Evolutionary conservation across 2,329 filamentous ascomycete genomes (phyloP).

Genomic region (Trichoderma harzianum): DNA sequence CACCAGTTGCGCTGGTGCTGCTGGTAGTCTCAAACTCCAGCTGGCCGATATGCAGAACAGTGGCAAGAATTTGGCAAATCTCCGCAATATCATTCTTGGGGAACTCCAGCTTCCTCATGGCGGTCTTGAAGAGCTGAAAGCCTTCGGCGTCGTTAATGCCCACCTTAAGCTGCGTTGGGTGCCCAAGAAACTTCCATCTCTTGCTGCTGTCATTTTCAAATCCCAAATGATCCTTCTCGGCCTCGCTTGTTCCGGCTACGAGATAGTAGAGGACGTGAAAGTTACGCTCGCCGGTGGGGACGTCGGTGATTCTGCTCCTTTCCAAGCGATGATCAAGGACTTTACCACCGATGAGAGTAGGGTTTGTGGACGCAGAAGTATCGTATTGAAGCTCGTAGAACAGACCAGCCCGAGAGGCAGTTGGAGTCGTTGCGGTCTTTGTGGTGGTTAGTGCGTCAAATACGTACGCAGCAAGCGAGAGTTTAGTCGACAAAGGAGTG

Average conservation of each 20-base stretch:
- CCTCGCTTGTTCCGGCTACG: constrained; percentile 82
- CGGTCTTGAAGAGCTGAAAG: constrained; percentile 97
- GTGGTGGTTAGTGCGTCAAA: constrained; percentile 97
- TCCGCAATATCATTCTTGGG: constrained; percentile 90
- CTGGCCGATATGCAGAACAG: constrained; percentile 95
- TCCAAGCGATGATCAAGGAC: constrained; percentile 91
- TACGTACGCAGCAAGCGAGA: constrained; percentile 89
- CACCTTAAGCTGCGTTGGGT: constrained; percentile 94
- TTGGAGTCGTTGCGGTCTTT: constrained; percentile 92
- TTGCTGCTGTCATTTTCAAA: constrained; percentile 61
- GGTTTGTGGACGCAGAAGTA: constrained; percentile 77
- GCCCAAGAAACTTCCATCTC: constrained; percentile 93
- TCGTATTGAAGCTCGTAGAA: constrained; percentile 98
- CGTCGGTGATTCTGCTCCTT: constrained; percentile 82
- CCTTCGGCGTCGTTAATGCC: constrained; percentile 95
- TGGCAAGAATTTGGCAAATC: constrained; percentile 90
- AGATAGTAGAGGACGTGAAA: constrained; percentile 97
- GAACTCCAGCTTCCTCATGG: constrained; percentile 89
- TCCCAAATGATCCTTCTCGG: constrained; percentile 82
- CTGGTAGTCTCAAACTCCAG: constrained; percentile 85
- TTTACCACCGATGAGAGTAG: constrained; percentile 89
- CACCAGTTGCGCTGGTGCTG: constrained; percentile 72
- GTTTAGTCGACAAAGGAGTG: constrained; percentile 87
- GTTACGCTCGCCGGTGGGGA: constrained; percentile 93
- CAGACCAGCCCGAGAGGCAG: constrained; percentile 90